Percentiles rank a stretch among this genome's conserved stretches.
These are phyloP conservation scores for Mucor plumbeus DNA, from an alignment of 371 early-diverging fungal species.

Conservation along the genomic window DNA sequence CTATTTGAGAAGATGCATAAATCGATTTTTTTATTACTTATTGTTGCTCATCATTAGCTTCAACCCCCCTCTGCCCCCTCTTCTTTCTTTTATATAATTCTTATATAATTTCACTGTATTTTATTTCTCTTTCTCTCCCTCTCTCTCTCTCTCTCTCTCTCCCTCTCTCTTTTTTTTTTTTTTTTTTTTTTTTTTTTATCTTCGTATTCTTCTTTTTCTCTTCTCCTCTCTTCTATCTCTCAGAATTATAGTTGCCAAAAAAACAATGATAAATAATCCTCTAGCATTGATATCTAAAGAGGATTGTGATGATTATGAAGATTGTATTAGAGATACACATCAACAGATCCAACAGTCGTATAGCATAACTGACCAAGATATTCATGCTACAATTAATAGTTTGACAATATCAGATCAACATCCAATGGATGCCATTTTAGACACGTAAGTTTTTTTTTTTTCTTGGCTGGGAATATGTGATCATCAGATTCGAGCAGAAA, in stretches of 20 bases:
- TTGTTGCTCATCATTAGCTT: background rate
- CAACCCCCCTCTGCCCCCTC: background rate
- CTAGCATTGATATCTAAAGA: constrained; percentile 10
- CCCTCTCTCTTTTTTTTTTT: constrained; percentile 1
- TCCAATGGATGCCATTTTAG: constrained; percentile 15
- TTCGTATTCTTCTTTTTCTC: background rate
- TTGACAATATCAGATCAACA: constrained; percentile 36
- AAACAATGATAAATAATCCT: background rate
- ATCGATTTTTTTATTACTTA: constrained; percentile 14
- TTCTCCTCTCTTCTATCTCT: background rate
- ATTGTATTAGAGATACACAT: background rate
- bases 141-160: background rate
- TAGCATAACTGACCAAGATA: constrained; percentile 22
- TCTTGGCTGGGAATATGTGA: background rate
- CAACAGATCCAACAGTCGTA: constrained; percentile 9
- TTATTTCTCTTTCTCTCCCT: constrained; percentile 7
- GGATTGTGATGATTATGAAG: constrained; percentile 10
- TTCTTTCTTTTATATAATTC: no score
- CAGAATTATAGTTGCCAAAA: background rate
- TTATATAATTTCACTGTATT: constrained; percentile 5
- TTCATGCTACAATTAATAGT: constrained; percentile 29
- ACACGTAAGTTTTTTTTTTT: constrained; percentile 31
- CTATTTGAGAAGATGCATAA: constrained; percentile 3
- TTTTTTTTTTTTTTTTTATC: no score
- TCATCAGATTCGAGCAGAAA: background rate